Conservation (phyloP, 2,329 filamentous ascomycete genomes). For the Cladobotryum mycophilum region DNA sequence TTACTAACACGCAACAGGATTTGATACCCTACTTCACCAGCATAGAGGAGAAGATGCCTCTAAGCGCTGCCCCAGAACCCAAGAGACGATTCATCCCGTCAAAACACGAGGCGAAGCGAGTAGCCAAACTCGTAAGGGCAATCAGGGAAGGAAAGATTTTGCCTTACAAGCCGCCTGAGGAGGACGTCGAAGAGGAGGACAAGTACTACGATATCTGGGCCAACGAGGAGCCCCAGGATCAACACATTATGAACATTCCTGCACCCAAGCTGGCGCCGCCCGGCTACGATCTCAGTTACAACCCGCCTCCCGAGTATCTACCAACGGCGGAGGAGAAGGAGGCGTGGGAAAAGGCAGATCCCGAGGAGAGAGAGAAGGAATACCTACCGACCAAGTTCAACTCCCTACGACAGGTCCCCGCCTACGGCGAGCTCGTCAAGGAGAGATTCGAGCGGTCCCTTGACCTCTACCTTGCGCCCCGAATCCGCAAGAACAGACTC, state of each 20-base stretch:
- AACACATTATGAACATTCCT: conserved; percentile 89
- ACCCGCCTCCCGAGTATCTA: conserved; percentile 89
- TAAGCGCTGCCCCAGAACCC: conserved; percentile 90
- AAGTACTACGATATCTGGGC: conserved; percentile 90
- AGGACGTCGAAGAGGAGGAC: conserved; percentile 59
- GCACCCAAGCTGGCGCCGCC: conserved; percentile 91
- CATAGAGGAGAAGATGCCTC: conserved; percentile 84
- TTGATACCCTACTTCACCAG: conserved; percentile 92
- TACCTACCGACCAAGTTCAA: conserved; percentile 79
- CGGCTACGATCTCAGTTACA: conserved; percentile 93
- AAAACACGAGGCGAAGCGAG: conserved; percentile 90
- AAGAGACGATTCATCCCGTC: conserved; percentile 94
- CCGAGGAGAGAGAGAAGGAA: conserved; percentile 84
- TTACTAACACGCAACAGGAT: conserved; percentile 41
- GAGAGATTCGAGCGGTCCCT: conserved; percentile 94
- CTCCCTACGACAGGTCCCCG: conserved; percentile 84
- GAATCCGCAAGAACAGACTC: conserved; percentile 85
- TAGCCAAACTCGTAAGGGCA: conserved; percentile 95
- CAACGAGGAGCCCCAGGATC: conserved; percentile 74
- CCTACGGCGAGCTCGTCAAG: conserved; percentile 83
- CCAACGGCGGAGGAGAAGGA: conserved; percentile 79
- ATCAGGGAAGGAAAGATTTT: conserved; percentile 91
- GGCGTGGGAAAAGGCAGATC: conserved; percentile 77
- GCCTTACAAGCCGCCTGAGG: conserved; percentile 74
- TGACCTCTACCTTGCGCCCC: conserved; percentile 89